A percentile compares a stretch with the other conserved stretches of the same genome.
These are phyloP conservation scores for Salix brachista DNA, from an alignment of 345 rosid species.

Conservation along the genomic window DNA sequence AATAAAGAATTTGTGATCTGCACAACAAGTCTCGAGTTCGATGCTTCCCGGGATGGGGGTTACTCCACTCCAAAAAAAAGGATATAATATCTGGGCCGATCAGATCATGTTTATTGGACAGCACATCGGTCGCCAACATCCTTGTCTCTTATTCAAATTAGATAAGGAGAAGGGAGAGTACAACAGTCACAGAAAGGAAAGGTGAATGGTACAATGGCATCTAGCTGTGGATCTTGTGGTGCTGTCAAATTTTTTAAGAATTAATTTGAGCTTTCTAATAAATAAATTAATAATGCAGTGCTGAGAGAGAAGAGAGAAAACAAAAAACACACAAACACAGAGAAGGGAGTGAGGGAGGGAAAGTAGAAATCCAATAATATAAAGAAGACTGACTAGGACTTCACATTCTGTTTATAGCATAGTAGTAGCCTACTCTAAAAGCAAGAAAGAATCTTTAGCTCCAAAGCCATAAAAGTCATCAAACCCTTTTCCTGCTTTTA, in stretches of 20 bases:
- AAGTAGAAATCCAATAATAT: background rate
- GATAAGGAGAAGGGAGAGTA: background rate
- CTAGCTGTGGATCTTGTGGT: conserved; percentile 22
- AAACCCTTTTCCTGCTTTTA: conserved; percentile 8
- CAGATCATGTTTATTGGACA: too few relatives aligned
- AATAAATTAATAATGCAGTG: background rate
- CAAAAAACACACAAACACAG: conserved; percentile 2
- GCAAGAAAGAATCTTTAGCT: conserved; percentile 28
- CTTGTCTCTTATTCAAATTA: too few relatives aligned
- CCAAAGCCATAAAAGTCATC: conserved; percentile 15
- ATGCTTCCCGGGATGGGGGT: too few relatives aligned
- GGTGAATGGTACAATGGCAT: conserved; percentile 17
- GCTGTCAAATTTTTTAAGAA: background rate
- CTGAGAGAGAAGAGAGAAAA: background rate
- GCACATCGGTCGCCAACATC: too few relatives aligned
- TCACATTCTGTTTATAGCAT: conserved; percentile 10
- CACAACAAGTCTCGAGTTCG: too few relatives aligned
- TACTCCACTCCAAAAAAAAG: too few relatives aligned
- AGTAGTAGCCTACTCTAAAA: conserved; percentile 5
- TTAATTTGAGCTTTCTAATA: background rate
- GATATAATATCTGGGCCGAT: too few relatives aligned
- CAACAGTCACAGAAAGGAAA: conserved; percentile 9
- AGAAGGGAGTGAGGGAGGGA: background rate
- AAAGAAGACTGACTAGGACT: conserved; percentile 13
- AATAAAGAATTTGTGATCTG: too few relatives aligned